Evolutionary conservation across 139 green algal species (phyloP).

Genomic region (Eudorina sp.): DNA sequence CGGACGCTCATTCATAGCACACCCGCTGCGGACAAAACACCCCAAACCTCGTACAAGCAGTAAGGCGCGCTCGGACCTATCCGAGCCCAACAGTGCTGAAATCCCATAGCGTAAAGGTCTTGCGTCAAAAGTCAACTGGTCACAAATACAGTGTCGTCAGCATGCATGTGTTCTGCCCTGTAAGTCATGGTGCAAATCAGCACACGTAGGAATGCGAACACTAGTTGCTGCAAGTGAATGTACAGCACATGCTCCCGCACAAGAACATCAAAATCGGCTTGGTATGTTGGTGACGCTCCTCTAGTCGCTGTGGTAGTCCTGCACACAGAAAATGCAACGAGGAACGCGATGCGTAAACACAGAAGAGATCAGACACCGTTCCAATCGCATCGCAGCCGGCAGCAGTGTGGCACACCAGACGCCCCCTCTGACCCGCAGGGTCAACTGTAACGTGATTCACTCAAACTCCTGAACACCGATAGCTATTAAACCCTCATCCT

Average conservation of each 20-base stretch:
- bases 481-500: too few relatives aligned
- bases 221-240: conserved; percentile 7
- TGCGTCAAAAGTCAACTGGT: neutral
- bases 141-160: neutral
- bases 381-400: too few relatives aligned
- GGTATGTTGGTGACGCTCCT: neutral
- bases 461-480: too few relatives aligned
- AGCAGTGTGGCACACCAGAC: too few relatives aligned
- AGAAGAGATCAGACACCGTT: too few relatives aligned
- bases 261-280: neutral
- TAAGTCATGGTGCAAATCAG: conserved; percentile 21
- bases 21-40: neutral
- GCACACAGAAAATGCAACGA: too few relatives aligned
- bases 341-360: too few relatives aligned
- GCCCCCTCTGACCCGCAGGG: too few relatives aligned
- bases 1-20: conserved; percentile 20
- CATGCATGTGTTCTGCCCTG: conserved; percentile 22
- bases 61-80: neutral
- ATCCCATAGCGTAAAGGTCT: neutral
- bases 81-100: conserved; percentile 12
- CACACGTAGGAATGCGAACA: conserved; percentile 20
- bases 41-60: neutral
- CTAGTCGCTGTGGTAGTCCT: conserved; percentile 51
- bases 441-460: too few relatives aligned
- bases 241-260: conserved; percentile 23